Percentiles rank a stretch among this genome's conserved stretches.
These are phyloP conservation scores for Citeromyces hawaiiensis DNA, from an alignment of 1,139 yeast genomes.

Conservation along the genomic window DNA sequence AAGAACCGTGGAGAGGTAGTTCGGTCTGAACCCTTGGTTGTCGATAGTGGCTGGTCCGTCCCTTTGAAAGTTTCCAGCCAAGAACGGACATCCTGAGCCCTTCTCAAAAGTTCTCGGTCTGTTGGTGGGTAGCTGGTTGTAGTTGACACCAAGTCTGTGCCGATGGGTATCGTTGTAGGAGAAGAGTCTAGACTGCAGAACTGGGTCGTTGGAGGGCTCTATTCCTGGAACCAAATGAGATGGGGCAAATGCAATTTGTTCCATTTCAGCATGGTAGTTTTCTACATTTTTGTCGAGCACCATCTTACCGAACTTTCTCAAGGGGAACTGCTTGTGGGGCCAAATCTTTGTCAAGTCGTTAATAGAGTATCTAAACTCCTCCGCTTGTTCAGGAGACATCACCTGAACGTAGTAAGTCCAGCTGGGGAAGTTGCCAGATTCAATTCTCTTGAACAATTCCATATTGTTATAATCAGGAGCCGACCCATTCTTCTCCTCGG, in stretches of 20 bases:
- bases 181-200: conserved; percentile 41
- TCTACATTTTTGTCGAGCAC: conserved; percentile 41
- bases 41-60: conserved; percentile 20
- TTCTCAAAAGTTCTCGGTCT: conserved; percentile 13
- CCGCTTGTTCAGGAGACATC: conserved; percentile 55
- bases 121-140: conserved; percentile 56
- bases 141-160: conserved; percentile 48
- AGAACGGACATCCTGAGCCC: conserved; percentile 26
- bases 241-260: conserved; percentile 49
- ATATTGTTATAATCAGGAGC: conserved; percentile 55
- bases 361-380: conserved; percentile 46
- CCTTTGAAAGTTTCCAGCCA: conserved; percentile 41
- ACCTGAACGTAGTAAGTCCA: conserved; percentile 58
- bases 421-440: conserved; percentile 43
- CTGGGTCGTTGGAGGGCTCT: conserved; percentile 49
- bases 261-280: conserved; percentile 45
- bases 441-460: conserved; percentile 50
- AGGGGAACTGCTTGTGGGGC: conserved; percentile 45
- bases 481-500: conserved; percentile 40
- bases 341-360: conserved; percentile 57
- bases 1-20: conserved; percentile 17
- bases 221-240: conserved; percentile 46
- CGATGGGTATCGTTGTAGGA: conserved; percentile 52
- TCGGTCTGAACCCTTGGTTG: conserved; percentile 20
- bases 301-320: conserved; percentile 42